These are phyloP conservation scores for Penicillium odoratum DNA, from an alignment of 495 filamentous ascomycete species.

Conservation along the genomic window DNA sequence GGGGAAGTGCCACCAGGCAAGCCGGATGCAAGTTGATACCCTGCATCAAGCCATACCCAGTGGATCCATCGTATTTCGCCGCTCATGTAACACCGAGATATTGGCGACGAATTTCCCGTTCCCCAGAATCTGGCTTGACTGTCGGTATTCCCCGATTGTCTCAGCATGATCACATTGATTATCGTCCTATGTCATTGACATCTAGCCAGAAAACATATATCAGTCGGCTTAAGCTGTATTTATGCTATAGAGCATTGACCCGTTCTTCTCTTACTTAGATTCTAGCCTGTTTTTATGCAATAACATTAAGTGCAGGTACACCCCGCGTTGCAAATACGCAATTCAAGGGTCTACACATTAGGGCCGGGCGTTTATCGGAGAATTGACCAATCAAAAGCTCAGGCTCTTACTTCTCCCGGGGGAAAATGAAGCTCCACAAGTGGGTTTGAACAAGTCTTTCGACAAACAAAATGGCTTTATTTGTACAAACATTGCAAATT, in stretches of 20 bases:
- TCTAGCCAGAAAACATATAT: not conserved
- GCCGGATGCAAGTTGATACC: not conserved
- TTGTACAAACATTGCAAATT: not conserved
- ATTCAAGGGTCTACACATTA: not conserved
- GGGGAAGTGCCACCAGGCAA: not conserved
- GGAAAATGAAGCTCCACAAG: not conserved
- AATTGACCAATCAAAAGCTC: conserved; percentile 26
- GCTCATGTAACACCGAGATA: not conserved
- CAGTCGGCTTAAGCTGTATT: not conserved
- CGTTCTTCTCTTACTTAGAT: not conserved
- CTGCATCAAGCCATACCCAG: not conserved
- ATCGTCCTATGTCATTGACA: not conserved
- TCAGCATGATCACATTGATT: not conserved
- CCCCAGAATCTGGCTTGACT: not conserved
- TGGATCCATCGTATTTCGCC: not conserved
- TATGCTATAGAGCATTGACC: not conserved
- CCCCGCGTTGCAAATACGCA: not conserved
- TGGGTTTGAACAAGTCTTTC: not conserved
- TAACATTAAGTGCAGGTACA: too few relatives aligned
- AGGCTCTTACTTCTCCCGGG: not conserved
- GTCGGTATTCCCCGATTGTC: not conserved
- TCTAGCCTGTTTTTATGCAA: not conserved
- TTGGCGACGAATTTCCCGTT: not conserved
- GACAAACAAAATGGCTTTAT: not conserved
- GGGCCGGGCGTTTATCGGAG: conserved; percentile 38